Evolutionary conservation across 2,329 filamentous ascomycete genomes (phyloP).

Genomic region (Arthrocladium fulminans): DNA sequence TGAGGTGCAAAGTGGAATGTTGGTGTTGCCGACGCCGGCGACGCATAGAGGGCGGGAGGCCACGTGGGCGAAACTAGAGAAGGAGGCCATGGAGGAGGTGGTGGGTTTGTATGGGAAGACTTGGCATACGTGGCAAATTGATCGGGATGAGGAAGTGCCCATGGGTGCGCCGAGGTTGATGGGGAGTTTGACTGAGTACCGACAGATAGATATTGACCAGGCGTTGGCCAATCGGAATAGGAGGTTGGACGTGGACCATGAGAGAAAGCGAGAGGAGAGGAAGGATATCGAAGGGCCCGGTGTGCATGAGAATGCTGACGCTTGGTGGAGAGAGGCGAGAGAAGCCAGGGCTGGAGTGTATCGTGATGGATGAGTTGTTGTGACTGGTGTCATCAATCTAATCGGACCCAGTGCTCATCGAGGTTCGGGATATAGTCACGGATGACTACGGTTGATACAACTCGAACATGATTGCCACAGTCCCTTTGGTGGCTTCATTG

Average conservation of each 20-base stretch:
- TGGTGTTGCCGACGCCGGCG: slow-evolving; percentile 60
- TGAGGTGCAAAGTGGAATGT: slow-evolving; percentile 69
- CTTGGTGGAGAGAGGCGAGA: slow-evolving; percentile 35
- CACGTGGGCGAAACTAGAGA: slow-evolving; percentile 69
- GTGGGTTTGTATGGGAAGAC: slow-evolving; percentile 71
- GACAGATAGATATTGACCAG: slow-evolving; percentile 25
- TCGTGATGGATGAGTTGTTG: too few species aligned
- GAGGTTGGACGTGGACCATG: slow-evolving; percentile 45
- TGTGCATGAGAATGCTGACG: slow-evolving; percentile 37
- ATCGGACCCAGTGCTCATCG: too few species aligned
- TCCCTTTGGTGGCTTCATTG: too few species aligned
- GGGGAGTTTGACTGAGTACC: slow-evolving; percentile 40
- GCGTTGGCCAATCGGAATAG: slow-evolving; percentile 44
- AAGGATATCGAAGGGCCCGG: slow-evolving; percentile 43
- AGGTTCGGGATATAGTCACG: too few species aligned
- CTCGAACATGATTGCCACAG: too few species aligned
- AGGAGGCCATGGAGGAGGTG: slow-evolving; percentile 69
- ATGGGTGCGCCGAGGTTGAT: slow-evolving; percentile 55
- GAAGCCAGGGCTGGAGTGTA: slow-evolving; percentile 15
- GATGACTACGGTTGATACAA: too few species aligned
- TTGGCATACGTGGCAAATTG: slow-evolving; percentile 80
- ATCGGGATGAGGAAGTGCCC: slow-evolving; percentile 58
- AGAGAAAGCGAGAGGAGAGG: slow-evolving; percentile 46
- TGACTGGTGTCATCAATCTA: too few species aligned
- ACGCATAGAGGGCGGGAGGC: slow-evolving; percentile 39